phyloP scores from a whole-genome alignment of 169 alveolate genomes.

The Babesia bovis region DNA sequence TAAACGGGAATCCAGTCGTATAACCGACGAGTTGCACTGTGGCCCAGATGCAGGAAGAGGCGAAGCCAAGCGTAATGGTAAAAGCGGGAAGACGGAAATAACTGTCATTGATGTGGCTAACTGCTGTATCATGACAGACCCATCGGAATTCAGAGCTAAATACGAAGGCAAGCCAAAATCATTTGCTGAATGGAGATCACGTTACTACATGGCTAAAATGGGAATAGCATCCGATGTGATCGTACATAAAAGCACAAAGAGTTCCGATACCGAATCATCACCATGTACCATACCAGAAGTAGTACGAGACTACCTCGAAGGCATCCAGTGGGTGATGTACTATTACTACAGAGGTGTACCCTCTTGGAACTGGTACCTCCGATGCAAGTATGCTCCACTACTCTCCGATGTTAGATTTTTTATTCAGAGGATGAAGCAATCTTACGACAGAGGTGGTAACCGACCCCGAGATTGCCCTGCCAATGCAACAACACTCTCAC shows the following conservation, averaged over 20 bases:
- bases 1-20: slow-evolving; percentile 20
- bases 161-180: slow-evolving; percentile 62
- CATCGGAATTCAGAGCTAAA: slow-evolving; percentile 56
- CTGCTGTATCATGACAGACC: slow-evolving; percentile 55
- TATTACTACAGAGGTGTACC: slow-evolving; percentile 93
- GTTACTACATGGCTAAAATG: slow-evolving; percentile 70
- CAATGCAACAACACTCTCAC: slow-evolving; percentile 15
- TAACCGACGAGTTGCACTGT: slow-evolving; percentile 22
- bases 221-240: slow-evolving; percentile 80
- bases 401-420: slow-evolving; percentile 59
- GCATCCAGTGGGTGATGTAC: slow-evolving; percentile 93
- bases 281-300: slow-evolving; percentile 76
- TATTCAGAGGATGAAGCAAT: slow-evolving; percentile 6
- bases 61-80: not conserved
- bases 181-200: slow-evolving; percentile 56
- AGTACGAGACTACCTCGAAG: slow-evolving; percentile 89
- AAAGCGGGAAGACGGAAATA: not conserved
- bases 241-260: slow-evolving; percentile 70
- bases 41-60: slow-evolving; percentile 21
- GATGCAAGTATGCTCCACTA: slow-evolving; percentile 92
- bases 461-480: not conserved
- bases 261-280: slow-evolving; percentile 73
- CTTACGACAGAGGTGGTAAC: not conserved
- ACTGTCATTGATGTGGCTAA: slow-evolving; percentile 60
- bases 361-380: slow-evolving; percentile 95